phyloP scores from a whole-genome alignment of 2,329 filamentous ascomycete species.

The Trichoderma hamatum region DNA sequence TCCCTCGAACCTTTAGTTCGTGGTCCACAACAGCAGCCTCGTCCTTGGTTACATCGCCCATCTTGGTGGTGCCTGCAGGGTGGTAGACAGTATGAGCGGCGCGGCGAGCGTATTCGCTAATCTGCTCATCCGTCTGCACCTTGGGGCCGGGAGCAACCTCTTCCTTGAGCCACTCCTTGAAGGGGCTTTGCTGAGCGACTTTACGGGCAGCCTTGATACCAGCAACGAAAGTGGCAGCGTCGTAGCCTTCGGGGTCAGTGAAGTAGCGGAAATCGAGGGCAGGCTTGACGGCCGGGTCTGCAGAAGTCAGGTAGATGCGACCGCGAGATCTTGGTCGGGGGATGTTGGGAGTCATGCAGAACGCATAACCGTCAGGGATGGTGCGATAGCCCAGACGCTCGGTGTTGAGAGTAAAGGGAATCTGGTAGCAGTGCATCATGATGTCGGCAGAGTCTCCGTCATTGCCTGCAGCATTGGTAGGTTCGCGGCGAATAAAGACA shows the following conservation, averaged over 20 bases:
- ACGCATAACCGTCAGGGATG: constrained; percentile 72
- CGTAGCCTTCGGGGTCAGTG: constrained; percentile 82
- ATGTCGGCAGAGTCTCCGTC: constrained; percentile 80
- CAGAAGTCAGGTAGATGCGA: constrained; percentile 74
- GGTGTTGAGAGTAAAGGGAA: constrained; percentile 88
- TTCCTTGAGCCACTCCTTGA: constrained; percentile 80
- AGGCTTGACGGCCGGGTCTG: constrained; percentile 76
- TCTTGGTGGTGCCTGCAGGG: constrained; percentile 86
- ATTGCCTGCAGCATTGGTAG: constrained; percentile 64
- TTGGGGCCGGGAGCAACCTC: constrained; percentile 78
- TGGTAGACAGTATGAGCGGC: constrained; percentile 90
- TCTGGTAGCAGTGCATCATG: constrained; percentile 98
- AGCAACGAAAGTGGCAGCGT: constrained; percentile 77
- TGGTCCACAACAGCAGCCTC: constrained; percentile 78
- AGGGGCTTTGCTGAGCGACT: constrained; percentile 74
- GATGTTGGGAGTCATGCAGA: constrained; percentile 94
- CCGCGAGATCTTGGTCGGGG: constrained; percentile 79
- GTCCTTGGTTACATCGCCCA: constrained; percentile 74
- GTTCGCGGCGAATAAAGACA: constrained; percentile 81
- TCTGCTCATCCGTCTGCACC: constrained; percentile 75
- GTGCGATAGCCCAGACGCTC: constrained; percentile 71
- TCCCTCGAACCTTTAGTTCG: constrained; percentile 69
- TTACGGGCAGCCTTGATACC: constrained; percentile 77
- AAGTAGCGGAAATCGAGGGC: constrained; percentile 89
- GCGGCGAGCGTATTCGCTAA: constrained; percentile 78